phyloP scores from a whole-genome alignment of 116 monocot species.

The Posidonia oceanica region DNA sequence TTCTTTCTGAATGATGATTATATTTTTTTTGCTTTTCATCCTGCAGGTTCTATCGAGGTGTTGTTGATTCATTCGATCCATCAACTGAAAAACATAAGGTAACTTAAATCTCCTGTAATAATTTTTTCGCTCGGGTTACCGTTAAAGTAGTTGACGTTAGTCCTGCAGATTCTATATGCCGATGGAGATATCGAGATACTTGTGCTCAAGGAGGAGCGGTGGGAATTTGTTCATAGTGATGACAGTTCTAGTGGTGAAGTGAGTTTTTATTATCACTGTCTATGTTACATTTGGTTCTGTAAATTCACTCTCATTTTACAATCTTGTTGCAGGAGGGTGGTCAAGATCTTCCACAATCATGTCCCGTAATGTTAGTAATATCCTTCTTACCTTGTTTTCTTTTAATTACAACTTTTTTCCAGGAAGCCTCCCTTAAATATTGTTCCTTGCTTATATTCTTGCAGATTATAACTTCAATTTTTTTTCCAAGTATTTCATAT shows the following conservation, averaged over 20 bases:
- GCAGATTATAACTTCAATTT: neutral
- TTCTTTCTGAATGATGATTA: neutral
- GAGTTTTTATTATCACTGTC: neutral
- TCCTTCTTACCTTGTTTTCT: neutral
- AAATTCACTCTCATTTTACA: neutral
- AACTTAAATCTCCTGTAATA: neutral
- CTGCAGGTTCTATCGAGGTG: slow-evolving; percentile 63
- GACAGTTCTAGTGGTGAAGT: slow-evolving; percentile 15
- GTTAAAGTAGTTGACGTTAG: neutral
- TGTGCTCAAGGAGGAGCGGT: slow-evolving; percentile 47
- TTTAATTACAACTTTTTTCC: neutral
- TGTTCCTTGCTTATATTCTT: neutral
- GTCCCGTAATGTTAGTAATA: neutral
- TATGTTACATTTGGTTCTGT: neutral
- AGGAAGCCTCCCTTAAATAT: neutral
- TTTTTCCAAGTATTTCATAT: too few relatives aligned
- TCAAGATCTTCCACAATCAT: neutral
- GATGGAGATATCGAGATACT: slow-evolving; percentile 74
- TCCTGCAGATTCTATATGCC: slow-evolving; percentile 52
- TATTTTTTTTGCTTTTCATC: neutral
- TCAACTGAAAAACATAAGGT: slow-evolving; percentile 61
- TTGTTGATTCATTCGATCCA: slow-evolving; percentile 45
- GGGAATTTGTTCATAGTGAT: slow-evolving; percentile 34
- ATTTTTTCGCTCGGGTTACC: neutral
- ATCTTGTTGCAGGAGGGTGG: neutral